A percentile compares a stretch with the other conserved stretches of the same genome.
Evolutionary conservation across 176 grass and related monocot species (phyloP).

Genomic region (Puccinellia tenuiflora): DNA sequence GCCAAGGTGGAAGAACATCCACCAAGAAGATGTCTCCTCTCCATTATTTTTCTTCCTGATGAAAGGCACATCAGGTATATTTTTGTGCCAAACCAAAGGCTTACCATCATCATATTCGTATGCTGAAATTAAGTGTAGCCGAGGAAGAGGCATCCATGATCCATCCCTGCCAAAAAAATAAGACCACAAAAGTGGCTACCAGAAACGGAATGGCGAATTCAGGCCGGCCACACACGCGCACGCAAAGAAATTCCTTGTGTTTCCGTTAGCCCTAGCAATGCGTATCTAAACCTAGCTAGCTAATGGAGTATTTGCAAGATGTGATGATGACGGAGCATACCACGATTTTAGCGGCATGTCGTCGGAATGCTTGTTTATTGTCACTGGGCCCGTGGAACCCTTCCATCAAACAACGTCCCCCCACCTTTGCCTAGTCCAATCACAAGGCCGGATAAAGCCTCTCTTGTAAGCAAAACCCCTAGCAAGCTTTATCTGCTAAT

Average conservation of each 20-base stretch:
- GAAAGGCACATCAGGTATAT: neutral
- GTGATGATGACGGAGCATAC: neutral
- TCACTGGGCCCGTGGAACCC: neutral
- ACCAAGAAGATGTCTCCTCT: neutral
- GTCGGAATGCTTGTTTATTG: neutral
- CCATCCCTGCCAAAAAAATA: neutral
- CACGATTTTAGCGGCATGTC: neutral
- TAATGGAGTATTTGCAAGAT: neutral
- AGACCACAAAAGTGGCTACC: neutral
- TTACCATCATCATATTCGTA: neutral
- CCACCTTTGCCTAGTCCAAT: slow-evolving; percentile 31
- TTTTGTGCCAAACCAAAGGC: neutral
- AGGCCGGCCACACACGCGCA: neutral
- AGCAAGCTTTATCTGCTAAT: slow-evolving; percentile 32
- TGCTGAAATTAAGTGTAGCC: neutral
- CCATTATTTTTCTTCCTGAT: neutral
- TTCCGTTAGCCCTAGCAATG: slow-evolving; percentile 6
- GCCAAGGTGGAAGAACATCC: neutral
- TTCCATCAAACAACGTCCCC: slow-evolving; percentile 12
- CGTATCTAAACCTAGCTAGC: neutral
- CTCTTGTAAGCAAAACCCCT: slow-evolving; percentile 25
- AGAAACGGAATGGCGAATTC: neutral
- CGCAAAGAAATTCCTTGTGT: neutral
- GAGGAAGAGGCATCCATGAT: neutral
- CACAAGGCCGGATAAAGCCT: neutral